These are phyloP conservation scores for Pseudogymnoascus sp. DNA, from an alignment of 2,329 filamentous ascomycete genomes.

Conservation along the genomic window DNA sequence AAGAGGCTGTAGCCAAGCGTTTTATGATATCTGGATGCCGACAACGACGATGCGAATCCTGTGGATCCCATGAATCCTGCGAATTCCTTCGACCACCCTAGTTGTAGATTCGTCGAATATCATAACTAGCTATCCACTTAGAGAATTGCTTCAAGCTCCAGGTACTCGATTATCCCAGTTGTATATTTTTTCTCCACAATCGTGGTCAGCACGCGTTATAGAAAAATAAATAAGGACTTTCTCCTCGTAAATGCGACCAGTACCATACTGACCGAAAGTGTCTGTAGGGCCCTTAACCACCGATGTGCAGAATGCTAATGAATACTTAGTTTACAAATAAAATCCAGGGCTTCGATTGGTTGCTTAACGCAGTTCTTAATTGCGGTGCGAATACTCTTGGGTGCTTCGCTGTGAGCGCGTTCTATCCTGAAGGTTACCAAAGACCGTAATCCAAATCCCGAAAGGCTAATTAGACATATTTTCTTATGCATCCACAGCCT, in stretches of 20 bases:
- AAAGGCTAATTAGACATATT: background rate
- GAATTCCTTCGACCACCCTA: background rate
- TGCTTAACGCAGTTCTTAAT: background rate
- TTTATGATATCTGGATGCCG: background rate
- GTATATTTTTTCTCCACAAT: background rate
- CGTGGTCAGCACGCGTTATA: background rate
- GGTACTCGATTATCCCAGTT: background rate
- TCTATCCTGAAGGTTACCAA: background rate
- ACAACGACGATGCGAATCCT: background rate
- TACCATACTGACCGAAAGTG: background rate
- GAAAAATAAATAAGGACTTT: background rate
- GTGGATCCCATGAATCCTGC: background rate
- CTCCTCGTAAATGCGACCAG: background rate
- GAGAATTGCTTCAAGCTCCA: background rate
- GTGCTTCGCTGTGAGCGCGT: background rate
- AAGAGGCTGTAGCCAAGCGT: background rate
- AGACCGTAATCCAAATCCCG: background rate
- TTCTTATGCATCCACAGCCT: background rate
- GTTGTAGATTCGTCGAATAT: background rate
- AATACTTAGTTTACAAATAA: background rate
- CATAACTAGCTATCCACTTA: background rate
- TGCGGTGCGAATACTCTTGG: background rate
- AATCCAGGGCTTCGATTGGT: background rate
- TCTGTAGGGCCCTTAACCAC: background rate
- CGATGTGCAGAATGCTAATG: background rate